Conservation (phyloP, 441 rosid genomes). For the Isatis lusitanica region DNA sequence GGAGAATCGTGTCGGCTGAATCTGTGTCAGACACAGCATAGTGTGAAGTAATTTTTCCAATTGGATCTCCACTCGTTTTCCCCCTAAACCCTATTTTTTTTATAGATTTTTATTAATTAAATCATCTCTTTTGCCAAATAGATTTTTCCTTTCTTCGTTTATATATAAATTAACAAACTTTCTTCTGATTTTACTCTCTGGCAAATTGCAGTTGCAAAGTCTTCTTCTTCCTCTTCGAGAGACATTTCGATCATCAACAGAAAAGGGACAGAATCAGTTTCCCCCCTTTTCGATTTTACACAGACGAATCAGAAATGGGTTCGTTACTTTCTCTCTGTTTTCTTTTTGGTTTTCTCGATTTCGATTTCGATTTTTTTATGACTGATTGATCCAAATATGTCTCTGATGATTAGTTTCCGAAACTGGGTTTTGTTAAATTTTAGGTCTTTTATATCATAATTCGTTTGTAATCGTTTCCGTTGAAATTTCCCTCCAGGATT, state of each 20-base stretch:
- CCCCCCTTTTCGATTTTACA: neutral
- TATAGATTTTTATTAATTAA: neutral
- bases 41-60: constrained; percentile 19
- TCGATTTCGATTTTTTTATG: neutral
- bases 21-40: constrained; percentile 29
- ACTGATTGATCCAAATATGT: neutral
- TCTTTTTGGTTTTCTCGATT: neutral
- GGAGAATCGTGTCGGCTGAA: constrained; percentile 37
- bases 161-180: constrained; percentile 24
- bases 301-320: constrained; percentile 25
- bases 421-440: constrained; percentile 32
- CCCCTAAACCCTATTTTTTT: neutral
- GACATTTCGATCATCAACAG: neutral
- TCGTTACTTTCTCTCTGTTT: constrained; percentile 16
- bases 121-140: neutral
- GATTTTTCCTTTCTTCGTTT: neutral
- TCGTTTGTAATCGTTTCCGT: neutral
- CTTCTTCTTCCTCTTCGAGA: constrained; percentile 7
- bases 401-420: neutral
- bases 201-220: constrained; percentile 26
- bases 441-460: neutral
- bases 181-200: constrained; percentile 16
- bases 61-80: constrained; percentile 14
- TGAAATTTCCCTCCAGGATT: neutral
- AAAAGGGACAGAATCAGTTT: neutral